Evolutionary conservation across 257 asterid species (phyloP), one percentile per base, ranked within the genome.

Genomic region (Nicotiana obtusifolia): DNA sequence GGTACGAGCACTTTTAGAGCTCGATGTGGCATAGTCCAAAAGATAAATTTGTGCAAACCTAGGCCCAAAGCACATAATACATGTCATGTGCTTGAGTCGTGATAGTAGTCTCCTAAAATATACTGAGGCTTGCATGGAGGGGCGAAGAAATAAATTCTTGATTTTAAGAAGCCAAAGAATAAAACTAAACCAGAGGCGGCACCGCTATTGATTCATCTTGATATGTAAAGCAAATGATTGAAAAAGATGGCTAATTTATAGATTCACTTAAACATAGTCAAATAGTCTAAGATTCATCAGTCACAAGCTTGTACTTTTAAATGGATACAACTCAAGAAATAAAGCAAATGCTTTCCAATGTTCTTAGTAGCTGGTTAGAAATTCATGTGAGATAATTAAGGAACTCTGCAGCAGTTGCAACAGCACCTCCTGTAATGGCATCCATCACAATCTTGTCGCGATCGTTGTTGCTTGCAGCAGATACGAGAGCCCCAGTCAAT

Each of bases 391-490:
- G 87, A 80, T 87, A 81, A 35, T 81, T 88, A 86, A 92, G 85
- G 86, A 92, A 87, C 85, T 87, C 97, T 3, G 93, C 89, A 81
- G 98, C 97, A 82, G 97, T 92, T 33, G 98, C 97, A 78, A 92
- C 78, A 1, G 97, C 98, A 80, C 95, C 93, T 73, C 93, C 97
- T 75, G 91, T 61, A 20, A 94, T 93, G 82, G 96, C 95, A 85
- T 91, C 93, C 85, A 84, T 64, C 14, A 94, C 93, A 54, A 94
- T 90, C 86, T 88, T 90, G 90, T 94, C 98, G 79, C 87, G 64
- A 49, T 81, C 77, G 47, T 78, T 85, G 80, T 35, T 90, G 83
- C 82, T 44, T 30, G 86, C 95, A 5, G 89, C 91, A 0, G 98
- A 94, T 65, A 91, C 10, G 20, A 90, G 1, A 52, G 92, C 97